These are phyloP conservation scores for Glebionis coronaria DNA, from an alignment of 129 eudicot species.

Conservation along the genomic window DNA sequence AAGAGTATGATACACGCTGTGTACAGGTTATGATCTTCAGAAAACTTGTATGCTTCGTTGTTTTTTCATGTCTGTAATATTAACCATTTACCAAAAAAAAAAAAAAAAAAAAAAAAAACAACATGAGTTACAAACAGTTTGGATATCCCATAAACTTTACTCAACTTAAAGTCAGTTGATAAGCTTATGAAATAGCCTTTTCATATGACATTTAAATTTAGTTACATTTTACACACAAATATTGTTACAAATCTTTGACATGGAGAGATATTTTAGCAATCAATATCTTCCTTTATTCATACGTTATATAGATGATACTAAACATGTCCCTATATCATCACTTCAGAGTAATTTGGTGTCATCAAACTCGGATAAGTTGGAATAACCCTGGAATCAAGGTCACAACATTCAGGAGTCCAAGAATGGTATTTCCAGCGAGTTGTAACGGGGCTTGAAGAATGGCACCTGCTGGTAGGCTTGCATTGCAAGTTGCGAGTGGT, in stretches of 20 bases:
- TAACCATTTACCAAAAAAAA: too few species aligned
- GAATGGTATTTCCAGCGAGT: background rate
- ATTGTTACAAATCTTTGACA: background rate
- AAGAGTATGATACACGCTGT: too few species aligned
- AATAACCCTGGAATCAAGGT: background rate
- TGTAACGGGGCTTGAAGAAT: slow-evolving; percentile 26
- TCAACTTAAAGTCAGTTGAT: too few species aligned
- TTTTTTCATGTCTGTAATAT: too few species aligned
- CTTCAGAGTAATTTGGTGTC: background rate
- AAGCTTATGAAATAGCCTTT: too few species aligned
- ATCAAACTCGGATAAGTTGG: slow-evolving; percentile 6
- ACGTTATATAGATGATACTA: background rate
- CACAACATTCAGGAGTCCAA: slow-evolving; percentile 14
- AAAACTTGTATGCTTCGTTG: too few species aligned
- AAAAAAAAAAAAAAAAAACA: too few species aligned
- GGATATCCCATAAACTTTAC: too few species aligned
- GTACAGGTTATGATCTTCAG: too few species aligned
- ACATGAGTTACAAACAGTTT: too few species aligned
- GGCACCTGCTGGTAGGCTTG: slow-evolving; percentile 23
- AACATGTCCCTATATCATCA: background rate
- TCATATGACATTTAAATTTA: background rate
- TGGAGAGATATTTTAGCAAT: background rate
- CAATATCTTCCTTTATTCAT: slow-evolving; percentile 15
- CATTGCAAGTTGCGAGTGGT: slow-evolving; percentile 30
- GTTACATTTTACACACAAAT: background rate